Conservation (phyloP, 345 rosid genomes). For the Populus pruinosa region DNA sequence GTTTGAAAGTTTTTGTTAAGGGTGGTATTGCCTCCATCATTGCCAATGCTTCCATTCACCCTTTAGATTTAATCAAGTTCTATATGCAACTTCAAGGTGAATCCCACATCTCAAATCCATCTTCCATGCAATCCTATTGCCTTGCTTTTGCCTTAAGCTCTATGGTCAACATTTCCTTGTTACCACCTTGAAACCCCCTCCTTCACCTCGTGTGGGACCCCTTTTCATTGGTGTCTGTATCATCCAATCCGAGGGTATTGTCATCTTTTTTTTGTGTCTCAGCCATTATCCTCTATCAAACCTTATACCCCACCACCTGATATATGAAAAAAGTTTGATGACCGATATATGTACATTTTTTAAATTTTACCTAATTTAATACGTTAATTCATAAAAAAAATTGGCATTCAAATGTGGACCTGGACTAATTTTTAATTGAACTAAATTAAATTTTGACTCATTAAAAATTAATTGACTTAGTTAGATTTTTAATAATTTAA, state of each 20-base stretch:
- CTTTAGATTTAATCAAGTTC: conserved; percentile 20
- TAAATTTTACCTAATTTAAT: too few species aligned
- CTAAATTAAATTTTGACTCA: too few species aligned
- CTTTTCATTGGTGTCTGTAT: conserved; percentile 9
- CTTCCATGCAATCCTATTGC: not conserved
- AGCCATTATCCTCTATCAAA: conserved; percentile 16
- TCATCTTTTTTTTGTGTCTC: conserved; percentile 12
- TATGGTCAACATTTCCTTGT: not conserved
- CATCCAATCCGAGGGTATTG: conserved; percentile 11
- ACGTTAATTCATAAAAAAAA: too few species aligned
- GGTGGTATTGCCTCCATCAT: conserved; percentile 23
- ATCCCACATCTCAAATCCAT: not conserved
- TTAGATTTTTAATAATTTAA: too few species aligned
- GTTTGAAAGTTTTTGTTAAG: conserved; percentile 22
- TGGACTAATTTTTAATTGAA: too few species aligned
- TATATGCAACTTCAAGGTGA: conserved; percentile 21
- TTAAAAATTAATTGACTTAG: too few species aligned
- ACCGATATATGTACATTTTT: too few species aligned
- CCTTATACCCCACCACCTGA: conserved; percentile 15
- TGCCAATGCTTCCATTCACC: conserved; percentile 17
- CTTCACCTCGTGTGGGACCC: conserved; percentile 10
- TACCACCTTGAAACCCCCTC: not conserved
- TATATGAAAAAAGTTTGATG: too few species aligned
- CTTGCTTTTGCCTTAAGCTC: not conserved
- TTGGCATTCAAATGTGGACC: too few species aligned